Base-by-base conservation (phyloP, 1,284 basidiomycete species). In the Ceratobasidium theobromae region DNA sequence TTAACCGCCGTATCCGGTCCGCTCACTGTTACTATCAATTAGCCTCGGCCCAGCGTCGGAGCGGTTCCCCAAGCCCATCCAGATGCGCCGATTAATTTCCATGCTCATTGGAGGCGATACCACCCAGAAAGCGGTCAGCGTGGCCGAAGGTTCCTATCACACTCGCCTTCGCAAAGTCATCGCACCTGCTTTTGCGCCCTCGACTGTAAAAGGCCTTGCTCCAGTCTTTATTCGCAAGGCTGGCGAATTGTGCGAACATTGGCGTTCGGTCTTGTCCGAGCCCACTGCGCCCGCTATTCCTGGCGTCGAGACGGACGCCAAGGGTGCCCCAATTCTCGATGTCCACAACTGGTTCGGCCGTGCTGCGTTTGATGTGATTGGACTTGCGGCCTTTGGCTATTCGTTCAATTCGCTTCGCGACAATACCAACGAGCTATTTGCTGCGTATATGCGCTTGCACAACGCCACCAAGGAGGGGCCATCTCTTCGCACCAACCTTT, bases 331-430 rank as follows among this genome's bases (percentile, higher is more conserved):
- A 68, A 72, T 74, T 28, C 77, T 88, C 43, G 87, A 91, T 69
- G 82, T 84, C 16, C 76, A 87, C 62, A 72, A 77, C 18, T 87
- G 83, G 81, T 79, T 90, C 8, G 82, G 80, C 1, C 81, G 83
- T 33, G 82, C 86, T 6, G 87, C 87, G 0, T 78, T 91, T 14
- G 89, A 90, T 71, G 80, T 87, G 45, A 89, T 92, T 65, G 87
- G 87, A 4, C 77, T 86, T 46, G 86, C 88, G 18, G 86, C 86
- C 79, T 67, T 69, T 55, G 71, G 65, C 32, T 65, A 69, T 53
- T 32, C 64, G 41, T 69, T 70, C 35, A 49, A 69, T 16, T 25
- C 70, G 21, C 55, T 70, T 82, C 83, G 5, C 89, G 76, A 77
- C 66, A 72, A 76, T 30, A 78, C 75, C 51, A 79, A 84, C 72